phyloP scores from a whole-genome alignment of 352 stramenopile genomes.

The Pythium dissimile region DNA sequence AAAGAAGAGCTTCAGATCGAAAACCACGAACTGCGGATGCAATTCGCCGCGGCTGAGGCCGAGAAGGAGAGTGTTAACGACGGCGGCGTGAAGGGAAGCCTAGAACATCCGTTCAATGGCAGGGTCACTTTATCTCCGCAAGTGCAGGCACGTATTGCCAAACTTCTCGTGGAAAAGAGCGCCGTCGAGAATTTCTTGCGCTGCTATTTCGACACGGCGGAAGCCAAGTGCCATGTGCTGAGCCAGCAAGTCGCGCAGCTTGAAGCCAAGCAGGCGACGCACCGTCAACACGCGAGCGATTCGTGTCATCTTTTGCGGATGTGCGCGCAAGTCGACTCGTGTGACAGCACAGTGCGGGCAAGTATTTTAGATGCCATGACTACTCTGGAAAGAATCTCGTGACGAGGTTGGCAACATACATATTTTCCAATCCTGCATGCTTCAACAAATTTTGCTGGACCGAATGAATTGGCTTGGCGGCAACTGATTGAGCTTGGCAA shows the following conservation, averaged over 20 bases:
- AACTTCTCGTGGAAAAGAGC: constrained; percentile 40
- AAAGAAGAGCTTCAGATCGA: background rate
- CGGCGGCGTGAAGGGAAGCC: no score
- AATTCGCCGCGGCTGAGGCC: background rate
- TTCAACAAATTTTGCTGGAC: no score
- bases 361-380: constrained; percentile 34
- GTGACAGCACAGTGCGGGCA: constrained; percentile 28
- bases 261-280: constrained; percentile 23
- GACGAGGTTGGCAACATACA: constrained; percentile 1
- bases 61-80: background rate
- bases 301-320: constrained; percentile 27
- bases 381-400: constrained; percentile 22
- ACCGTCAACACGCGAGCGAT: constrained; percentile 28
- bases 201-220: constrained; percentile 38
- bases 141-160: constrained; percentile 8
- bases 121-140: constrained; percentile 9
- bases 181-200: constrained; percentile 43
- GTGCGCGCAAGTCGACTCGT: constrained; percentile 31
- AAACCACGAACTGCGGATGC: background rate
- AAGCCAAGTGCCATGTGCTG: constrained; percentile 45
- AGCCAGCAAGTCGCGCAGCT: constrained; percentile 28
- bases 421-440: no score
- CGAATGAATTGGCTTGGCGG: no score
- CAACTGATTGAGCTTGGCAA: no score
- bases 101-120: background rate